phyloP scores from a whole-genome alignment of 2,329 filamentous ascomycete genomes.

The Claviceps purpurea region DNA sequence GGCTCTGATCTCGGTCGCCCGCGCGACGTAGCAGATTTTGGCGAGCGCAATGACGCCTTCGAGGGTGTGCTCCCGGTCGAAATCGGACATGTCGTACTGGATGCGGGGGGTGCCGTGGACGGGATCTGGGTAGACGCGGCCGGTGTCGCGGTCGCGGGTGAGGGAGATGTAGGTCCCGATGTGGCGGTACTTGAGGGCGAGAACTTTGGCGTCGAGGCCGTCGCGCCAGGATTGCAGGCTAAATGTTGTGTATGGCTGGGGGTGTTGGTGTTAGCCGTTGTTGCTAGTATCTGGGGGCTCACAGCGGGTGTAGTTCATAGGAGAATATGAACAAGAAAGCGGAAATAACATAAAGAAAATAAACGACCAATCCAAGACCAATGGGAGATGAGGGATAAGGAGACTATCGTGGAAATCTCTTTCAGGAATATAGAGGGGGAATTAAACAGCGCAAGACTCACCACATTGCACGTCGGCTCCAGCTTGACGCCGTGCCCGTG shows the following conservation, averaged over 20 bases:
- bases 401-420: too few relatives aligned
- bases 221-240: conserved; percentile 51
- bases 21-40: conserved; percentile 65
- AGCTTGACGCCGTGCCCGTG: conserved; percentile 73
- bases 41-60: conserved; percentile 59
- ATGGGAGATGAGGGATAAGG: too few relatives aligned
- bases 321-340: too few relatives aligned
- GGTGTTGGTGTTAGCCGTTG: not conserved
- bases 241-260: conserved; percentile 49
- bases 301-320: too few relatives aligned
- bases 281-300: too few relatives aligned
- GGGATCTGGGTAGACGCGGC: conserved; percentile 61
- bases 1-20: conserved; percentile 67
- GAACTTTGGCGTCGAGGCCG: conserved; percentile 60
- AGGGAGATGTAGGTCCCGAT: conserved; percentile 62
- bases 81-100: conserved; percentile 55
- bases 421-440: not conserved
- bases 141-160: conserved; percentile 61
- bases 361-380: too few relatives aligned
- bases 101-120: conserved; percentile 50
- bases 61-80: conserved; percentile 59
- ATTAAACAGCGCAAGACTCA: conserved; percentile 18
- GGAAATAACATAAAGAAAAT: too few relatives aligned
- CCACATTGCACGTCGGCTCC: conserved; percentile 60
- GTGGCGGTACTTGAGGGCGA: conserved; percentile 52